Percentiles rank a stretch among this genome's conserved stretches.
Evolutionary conservation across 2,329 filamentous ascomycete species (phyloP).

Genomic region (Hypoxylon sp.): DNA sequence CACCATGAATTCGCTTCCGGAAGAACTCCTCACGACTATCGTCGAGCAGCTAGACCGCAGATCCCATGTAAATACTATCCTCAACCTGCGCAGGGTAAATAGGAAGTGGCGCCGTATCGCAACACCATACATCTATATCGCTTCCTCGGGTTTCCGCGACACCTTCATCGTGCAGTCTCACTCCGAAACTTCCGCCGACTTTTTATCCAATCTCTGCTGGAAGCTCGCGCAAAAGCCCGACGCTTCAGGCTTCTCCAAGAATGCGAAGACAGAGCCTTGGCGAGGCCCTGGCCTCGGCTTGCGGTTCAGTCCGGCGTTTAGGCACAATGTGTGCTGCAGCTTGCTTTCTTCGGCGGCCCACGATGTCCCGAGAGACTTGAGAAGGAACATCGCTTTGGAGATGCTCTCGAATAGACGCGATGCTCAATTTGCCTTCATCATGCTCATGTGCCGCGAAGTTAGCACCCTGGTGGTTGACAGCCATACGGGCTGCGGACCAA

Average conservation of each 20-base stretch:
- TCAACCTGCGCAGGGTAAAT: conserved; percentile 22
- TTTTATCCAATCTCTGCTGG: conserved; percentile 14
- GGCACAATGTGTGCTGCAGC: background rate
- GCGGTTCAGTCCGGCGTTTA: background rate
- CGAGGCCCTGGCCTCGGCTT: background rate
- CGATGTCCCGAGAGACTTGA: background rate
- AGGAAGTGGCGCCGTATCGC: conserved; percentile 22
- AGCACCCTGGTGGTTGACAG: background rate
- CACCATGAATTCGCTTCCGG: conserved; percentile 20
- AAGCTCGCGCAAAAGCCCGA: conserved; percentile 11
- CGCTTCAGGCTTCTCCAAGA: conserved; percentile 20
- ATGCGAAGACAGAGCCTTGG: conserved; percentile 1
- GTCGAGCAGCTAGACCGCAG: conserved; percentile 13
- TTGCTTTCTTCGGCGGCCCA: background rate
- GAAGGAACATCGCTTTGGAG: background rate
- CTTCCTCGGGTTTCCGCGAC: conserved; percentile 4
- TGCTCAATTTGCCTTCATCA: background rate
- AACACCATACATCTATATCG: conserved; percentile 17
- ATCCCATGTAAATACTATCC: conserved; percentile 12
- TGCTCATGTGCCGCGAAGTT: background rate
- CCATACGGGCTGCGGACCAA: background rate
- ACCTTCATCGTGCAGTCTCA: background rate
- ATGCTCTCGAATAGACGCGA: background rate
- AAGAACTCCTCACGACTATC: conserved; percentile 16
- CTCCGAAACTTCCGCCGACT: background rate